Base-by-base conservation (phyloP, 305 asterid species). In the Fraxinus ornus region DNA sequence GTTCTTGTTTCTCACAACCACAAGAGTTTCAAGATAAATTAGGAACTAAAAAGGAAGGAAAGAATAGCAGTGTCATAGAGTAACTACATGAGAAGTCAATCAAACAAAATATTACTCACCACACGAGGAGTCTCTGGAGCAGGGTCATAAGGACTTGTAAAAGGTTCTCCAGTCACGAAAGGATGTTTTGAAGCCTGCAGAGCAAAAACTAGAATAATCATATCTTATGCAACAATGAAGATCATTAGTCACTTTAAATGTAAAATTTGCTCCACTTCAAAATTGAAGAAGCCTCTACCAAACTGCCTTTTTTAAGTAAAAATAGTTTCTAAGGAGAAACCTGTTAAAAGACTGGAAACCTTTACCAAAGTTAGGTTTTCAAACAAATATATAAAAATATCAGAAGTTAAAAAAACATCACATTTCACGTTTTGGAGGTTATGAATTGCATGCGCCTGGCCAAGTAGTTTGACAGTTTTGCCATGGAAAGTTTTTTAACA, bases 81-180 rank as follows among this genome's bases (percentile, higher is more conserved):
- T 26, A 35, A 32, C 17, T 76, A 15, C 37, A 79, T 57, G 75
- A 84, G 7, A 80, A 85, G 71, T 80, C 64, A 78, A 78, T 84
- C 78, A 44, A 44, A 70, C 71, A 52, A 84, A 36, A 68, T 86
- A 77, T 75, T 66, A 90, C 98, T 91, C 85, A 96, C 99, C 98
- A 97, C 74, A 79, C 91, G 90, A 85, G 97, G 97, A 80, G 98
- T 93, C 91, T 94, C 98, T 66, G 94, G 95, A 83, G 93, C 91
- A 57, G 98, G 99, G 84, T 81, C 84, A 84, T 91, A 97, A 79
- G 98, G 99, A 81, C 92, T 81, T 17, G 89, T 92, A 87, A 92
- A 97, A 79, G 98, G 98, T 87, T 97, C 99, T 85, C 99, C 99
- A 2, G 99, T 97, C 88, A 94, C 93, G 89, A 97, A 96, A 84